Evolutionary conservation across 2,329 filamentous ascomycete species (phyloP).

Genomic region (Fusarium vanettenii): DNA sequence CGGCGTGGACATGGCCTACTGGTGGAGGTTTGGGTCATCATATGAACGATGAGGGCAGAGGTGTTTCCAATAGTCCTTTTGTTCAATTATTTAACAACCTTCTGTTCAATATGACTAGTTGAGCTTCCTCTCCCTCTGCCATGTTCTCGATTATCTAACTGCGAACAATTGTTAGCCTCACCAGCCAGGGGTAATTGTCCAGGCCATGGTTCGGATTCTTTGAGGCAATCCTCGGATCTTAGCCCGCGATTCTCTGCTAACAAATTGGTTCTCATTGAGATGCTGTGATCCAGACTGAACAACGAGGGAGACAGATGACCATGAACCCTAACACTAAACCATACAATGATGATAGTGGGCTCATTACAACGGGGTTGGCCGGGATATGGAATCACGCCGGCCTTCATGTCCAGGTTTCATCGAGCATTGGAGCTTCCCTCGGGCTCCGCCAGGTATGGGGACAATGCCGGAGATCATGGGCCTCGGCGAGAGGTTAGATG

Average conservation of each 20-base stretch:
- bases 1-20: conserved; percentile 30
- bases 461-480: not conserved
- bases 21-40: conserved; percentile 20
- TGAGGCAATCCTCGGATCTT: too few relatives aligned
- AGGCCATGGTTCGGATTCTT: not conserved
- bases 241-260: not conserved
- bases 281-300: not conserved
- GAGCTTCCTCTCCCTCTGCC: not conserved
- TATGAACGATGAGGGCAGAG: not conserved
- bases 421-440: not conserved
- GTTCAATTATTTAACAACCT: not conserved
- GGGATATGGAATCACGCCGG: not conserved
- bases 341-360: not conserved
- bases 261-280: not conserved
- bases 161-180: not conserved
- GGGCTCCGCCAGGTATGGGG: not conserved
- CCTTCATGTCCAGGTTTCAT: not conserved
- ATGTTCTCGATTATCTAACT: not conserved
- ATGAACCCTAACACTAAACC: not conserved
- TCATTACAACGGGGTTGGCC: not conserved
- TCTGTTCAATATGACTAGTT: not conserved
- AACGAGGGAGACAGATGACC: not conserved
- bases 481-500: not conserved
- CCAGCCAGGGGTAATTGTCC: not conserved
- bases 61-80: not conserved